phyloP scores from a whole-genome alignment of 257 asterid genomes.

The Thymus quinquecostatus region DNA sequence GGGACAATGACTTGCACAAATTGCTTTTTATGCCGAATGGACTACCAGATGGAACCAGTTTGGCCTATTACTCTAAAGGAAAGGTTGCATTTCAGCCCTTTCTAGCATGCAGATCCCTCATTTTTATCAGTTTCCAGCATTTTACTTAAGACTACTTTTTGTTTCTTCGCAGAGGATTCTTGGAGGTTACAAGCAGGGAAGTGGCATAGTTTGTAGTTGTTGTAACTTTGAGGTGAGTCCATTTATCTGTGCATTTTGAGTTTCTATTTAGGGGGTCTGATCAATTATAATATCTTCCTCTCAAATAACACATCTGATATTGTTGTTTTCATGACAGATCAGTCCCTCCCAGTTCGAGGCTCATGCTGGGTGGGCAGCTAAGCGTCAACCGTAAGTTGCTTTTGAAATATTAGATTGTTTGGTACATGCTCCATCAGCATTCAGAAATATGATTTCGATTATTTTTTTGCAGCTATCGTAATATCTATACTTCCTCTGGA shows the following conservation, averaged over 20 bases:
- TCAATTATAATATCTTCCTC: constrained; percentile 18
- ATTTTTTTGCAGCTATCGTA: constrained; percentile 76
- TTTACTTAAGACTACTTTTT: constrained; percentile 19
- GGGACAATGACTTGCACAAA: constrained; percentile 97
- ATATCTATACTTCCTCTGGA: constrained; percentile 88
- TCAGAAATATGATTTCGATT: constrained; percentile 24
- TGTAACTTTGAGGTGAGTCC: constrained; percentile 73
- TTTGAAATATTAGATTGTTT: constrained; percentile 12
- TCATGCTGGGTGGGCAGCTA: constrained; percentile 98
- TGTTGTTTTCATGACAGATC: constrained; percentile 51
- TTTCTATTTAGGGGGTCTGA: constrained; percentile 11
- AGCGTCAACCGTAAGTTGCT: constrained; percentile 96
- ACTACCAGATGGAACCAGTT: constrained; percentile 95
- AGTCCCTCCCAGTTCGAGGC: constrained; percentile 99
- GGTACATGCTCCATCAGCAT: constrained; percentile 10
- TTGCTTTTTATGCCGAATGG: constrained; percentile 95
- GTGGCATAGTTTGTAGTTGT: constrained; percentile 88
- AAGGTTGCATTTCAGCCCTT: constrained; percentile 63
- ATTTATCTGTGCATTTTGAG: constrained; percentile 11
- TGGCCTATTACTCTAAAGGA: constrained; percentile 95
- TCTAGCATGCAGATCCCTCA: constrained; percentile 11
- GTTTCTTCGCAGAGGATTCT: constrained; percentile 71
- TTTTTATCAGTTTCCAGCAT: constrained; percentile 18
- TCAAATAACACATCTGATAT: constrained; percentile 16
- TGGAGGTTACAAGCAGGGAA: constrained; percentile 95